Evolutionary conservation across 768 basidiomycete genomes (phyloP).

Genomic region (Hemileccinum impolitum): DNA sequence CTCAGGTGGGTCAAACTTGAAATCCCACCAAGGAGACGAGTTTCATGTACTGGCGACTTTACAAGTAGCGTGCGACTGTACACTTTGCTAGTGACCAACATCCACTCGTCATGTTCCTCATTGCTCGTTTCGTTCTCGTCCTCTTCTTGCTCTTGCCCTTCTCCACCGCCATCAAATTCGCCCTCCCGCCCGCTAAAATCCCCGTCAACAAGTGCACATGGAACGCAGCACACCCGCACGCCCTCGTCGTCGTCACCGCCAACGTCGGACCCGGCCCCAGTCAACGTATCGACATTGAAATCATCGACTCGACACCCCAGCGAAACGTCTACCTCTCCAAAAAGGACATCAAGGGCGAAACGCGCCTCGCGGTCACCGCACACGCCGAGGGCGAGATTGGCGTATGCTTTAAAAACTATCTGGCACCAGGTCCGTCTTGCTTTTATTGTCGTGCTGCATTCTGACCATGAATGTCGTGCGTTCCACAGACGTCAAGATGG

Average conservation of each 20-base stretch:
- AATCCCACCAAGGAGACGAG: no score
- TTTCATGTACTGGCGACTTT: no score
- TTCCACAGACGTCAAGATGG: conserved; percentile 41
- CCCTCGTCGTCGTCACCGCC: conserved; percentile 94
- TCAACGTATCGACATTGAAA: conserved; percentile 91
- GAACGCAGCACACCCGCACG: conserved; percentile 84
- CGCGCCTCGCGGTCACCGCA: conserved; percentile 88
- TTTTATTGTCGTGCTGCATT: not conserved
- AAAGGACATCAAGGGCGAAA: conserved; percentile 83
- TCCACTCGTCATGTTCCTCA: conserved; percentile 2
- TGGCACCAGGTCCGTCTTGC: conserved; percentile 57
- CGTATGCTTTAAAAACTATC: conserved; percentile 85
- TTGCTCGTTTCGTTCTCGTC: not conserved
- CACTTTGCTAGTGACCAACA: not conserved
- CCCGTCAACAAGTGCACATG: conserved; percentile 89
- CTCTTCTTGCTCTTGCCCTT: conserved; percentile 29
- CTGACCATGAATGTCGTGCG: not conserved
- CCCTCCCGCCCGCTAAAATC: conserved; percentile 64
- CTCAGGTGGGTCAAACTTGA: no score
- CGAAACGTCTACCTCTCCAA: conserved; percentile 92
- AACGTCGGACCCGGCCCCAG: conserved; percentile 74
- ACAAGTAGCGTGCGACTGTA: not conserved
- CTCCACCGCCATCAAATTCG: conserved; percentile 78
- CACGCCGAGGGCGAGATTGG: conserved; percentile 94
- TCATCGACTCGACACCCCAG: conserved; percentile 81